Evolutionary conservation across 176 grass and related monocot genomes (phyloP), one percentile per base, ranked within the genome.

Genomic region (Triticum dicoccoides): DNA sequence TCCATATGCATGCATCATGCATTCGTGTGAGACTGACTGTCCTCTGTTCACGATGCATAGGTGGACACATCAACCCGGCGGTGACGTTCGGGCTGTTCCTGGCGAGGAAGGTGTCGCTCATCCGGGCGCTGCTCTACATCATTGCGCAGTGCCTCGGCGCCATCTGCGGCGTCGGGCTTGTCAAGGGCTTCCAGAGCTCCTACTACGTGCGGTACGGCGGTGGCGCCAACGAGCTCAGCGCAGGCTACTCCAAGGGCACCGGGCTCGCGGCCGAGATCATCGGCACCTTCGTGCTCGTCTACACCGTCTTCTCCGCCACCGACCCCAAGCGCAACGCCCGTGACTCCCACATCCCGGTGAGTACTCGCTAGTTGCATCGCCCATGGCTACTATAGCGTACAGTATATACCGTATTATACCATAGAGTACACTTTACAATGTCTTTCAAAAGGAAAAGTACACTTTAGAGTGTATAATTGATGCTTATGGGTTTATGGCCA

Each of bases 271-370:
- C 95, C 37, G 95, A 98, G 91, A 98, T 98, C 87, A 95, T 95
- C 75, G 95, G 95, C 85, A 98, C 95, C n/a, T 98, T 95, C 84
- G 91, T 98, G 13, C 95, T 98, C 75, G 95, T 98, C 73, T 98
- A 98, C 87, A 98, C 95, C 58, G 95, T 98, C 77, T 98, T 98
- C 91, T 91, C 95, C 69, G 95, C 93, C 78, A 98, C 95, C 70
- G 95, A 95, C 70, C 93, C 91, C 69, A 95, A 98, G 84, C 95
- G 95, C 85, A 98, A 39, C 44, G 93, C 95, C 69, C 89, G 95
- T 39, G 93, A 95, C 67, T 95, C 95, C 35, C 89, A 95, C 44
- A 73, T 98, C 80, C 95, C 95, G 77, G 95, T 97, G 76, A 73
- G 81, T 87, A 81, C 49, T 25, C 25, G 5, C 38, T 52, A 33